Percentiles rank a stretch among this genome's conserved stretches.
These are phyloP conservation scores for Sanghuangporus weigelae DNA, from an alignment of 1,284 basidiomycete species.

Conservation along the genomic window DNA sequence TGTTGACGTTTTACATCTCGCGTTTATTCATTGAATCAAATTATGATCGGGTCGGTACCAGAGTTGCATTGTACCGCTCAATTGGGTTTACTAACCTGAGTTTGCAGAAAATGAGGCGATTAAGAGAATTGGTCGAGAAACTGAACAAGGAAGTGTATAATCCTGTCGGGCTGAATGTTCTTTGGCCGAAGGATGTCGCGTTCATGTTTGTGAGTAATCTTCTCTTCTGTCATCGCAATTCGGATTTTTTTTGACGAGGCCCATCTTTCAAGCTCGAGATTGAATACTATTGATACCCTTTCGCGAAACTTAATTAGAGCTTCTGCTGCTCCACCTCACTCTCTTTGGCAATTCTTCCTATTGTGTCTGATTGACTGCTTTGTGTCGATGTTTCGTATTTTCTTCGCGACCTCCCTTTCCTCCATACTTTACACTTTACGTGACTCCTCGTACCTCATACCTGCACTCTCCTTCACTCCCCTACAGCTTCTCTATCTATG, in stretches of 20 bases:
- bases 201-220: constrained; percentile 76
- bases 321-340: neutral
- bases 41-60: constrained; percentile 63
- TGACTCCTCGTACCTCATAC: neutral
- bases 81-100: neutral
- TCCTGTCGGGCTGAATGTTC: constrained; percentile 73
- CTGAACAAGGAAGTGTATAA: constrained; percentile 70
- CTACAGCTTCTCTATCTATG: neutral
- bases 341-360: neutral
- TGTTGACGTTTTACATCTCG: constrained; percentile 72
- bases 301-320: neutral
- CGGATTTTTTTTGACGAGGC: neutral
- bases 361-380: neutral
- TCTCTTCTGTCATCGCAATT: neutral
- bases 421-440: neutral
- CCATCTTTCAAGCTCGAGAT: constrained; percentile 12
- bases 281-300: constrained; percentile 17
- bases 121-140: constrained; percentile 54
- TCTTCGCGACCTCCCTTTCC: neutral
- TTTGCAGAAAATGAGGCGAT: constrained; percentile 70
- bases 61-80: neutral
- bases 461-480: neutral
- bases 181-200: constrained; percentile 74
- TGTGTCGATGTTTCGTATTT: neutral
- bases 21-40: constrained; percentile 58